Evolutionary conservation across 345 rosid species (phyloP).

Genomic region (Citrus hindsii): DNA sequence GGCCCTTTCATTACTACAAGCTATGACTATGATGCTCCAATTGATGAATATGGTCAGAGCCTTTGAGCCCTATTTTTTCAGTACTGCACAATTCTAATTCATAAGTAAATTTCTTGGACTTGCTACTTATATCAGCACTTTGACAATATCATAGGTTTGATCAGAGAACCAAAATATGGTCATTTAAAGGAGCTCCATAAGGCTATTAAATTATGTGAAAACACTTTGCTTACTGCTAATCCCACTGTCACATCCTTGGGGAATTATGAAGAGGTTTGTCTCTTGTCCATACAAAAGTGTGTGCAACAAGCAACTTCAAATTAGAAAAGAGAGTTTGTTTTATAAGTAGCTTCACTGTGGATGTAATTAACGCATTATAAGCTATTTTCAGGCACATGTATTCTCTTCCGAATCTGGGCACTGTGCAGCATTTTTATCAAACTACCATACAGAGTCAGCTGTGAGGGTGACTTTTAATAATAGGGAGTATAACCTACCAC

Average conservation of each 20-base stretch:
- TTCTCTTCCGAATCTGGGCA: conserved; percentile 49
- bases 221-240: conserved; percentile 49
- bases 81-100: background rate
- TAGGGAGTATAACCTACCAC: conserved; percentile 57
- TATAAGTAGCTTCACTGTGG: background rate
- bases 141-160: conserved; percentile 48
- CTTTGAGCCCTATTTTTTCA: background rate
- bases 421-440: conserved; percentile 85
- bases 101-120: background rate
- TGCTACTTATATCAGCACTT: background rate
- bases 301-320: background rate
- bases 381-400: conserved; percentile 53
- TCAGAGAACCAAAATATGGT: conserved; percentile 75
- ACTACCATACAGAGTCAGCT: conserved; percentile 40
- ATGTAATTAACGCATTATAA: background rate
- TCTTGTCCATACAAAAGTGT: background rate
- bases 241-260: conserved; percentile 52
- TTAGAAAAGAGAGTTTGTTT: background rate
- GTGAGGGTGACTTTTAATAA: conserved; percentile 53
- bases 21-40: conserved; percentile 72
- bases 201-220: conserved; percentile 70
- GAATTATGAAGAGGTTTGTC: conserved; percentile 55
- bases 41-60: conserved; percentile 65
- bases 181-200: conserved; percentile 72
- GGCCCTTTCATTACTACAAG: conserved; percentile 71